These are phyloP conservation scores for Talaromyces amestolkiae DNA, from an alignment of 2,329 filamentous ascomycete species.

Conservation along the genomic window DNA sequence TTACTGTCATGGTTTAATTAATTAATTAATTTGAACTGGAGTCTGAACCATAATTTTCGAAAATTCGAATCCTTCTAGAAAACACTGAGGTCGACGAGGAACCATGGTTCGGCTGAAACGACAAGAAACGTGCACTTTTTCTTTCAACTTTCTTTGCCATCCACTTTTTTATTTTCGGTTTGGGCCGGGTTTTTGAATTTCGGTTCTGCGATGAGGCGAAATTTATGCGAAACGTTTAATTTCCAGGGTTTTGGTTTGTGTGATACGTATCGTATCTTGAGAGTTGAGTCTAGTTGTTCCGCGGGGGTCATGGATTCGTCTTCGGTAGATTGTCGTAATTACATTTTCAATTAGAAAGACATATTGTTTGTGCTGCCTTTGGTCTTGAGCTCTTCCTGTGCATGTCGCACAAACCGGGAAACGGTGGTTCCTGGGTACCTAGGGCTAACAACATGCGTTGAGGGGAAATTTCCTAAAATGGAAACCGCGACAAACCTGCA, in stretches of 20 bases:
- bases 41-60: neutral
- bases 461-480: neutral
- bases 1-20: neutral
- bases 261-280: neutral
- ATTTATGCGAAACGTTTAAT: neutral
- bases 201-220: neutral
- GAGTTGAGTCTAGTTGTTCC: neutral
- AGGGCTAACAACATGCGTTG: neutral
- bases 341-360: neutral
- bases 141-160: neutral
- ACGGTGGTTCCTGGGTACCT: neutral
- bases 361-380: neutral
- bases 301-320: neutral
- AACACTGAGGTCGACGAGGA: neutral
- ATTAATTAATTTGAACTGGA: neutral
- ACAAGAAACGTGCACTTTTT: too few species aligned
- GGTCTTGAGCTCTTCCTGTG: neutral
- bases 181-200: neutral
- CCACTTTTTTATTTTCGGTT: neutral
- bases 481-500: neutral
- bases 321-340: neutral
- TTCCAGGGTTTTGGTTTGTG: neutral
- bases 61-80: neutral
- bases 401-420: neutral
- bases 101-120: neutral